Percentiles rank a stretch among this genome's conserved stretches.
These are phyloP conservation scores for Schizothecium vesticola DNA, from an alignment of 495 filamentous ascomycete genomes.

Conservation along the genomic window DNA sequence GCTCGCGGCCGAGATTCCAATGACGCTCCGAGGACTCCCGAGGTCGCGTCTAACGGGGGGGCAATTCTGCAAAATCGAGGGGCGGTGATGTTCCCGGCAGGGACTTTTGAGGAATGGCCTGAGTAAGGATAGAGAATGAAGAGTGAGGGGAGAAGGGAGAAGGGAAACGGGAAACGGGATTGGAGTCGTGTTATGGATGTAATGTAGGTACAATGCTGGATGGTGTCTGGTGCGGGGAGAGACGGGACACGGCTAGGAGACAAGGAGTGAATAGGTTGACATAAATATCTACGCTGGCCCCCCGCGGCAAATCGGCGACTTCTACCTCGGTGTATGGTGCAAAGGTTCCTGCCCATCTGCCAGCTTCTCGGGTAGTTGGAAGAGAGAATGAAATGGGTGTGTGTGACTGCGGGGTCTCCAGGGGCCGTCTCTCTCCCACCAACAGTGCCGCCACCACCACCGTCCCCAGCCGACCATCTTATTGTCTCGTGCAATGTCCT, in stretches of 20 bases:
- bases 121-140: neutral
- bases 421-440: neutral
- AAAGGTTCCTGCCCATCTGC: neutral
- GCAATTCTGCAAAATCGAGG: neutral
- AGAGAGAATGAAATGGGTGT: neutral
- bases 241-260: neutral
- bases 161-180: no score
- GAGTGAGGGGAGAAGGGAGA: neutral
- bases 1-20: conserved; percentile 10
- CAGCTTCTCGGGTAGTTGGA: neutral
- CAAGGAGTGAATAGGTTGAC: neutral
- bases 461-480: neutral
- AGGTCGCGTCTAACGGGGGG: neutral
- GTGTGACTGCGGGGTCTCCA: neutral
- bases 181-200: neutral
- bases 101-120: neutral
- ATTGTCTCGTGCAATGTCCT: neutral
- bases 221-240: neutral
- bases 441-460: neutral
- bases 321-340: neutral
- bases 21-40: neutral
- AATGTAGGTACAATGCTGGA: neutral
- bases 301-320: neutral
- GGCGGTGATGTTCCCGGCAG: neutral
- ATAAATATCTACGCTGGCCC: neutral